Conservation (phyloP, 1,284 basidiomycete species). For the Trichosporon coremiiforme region DNA sequence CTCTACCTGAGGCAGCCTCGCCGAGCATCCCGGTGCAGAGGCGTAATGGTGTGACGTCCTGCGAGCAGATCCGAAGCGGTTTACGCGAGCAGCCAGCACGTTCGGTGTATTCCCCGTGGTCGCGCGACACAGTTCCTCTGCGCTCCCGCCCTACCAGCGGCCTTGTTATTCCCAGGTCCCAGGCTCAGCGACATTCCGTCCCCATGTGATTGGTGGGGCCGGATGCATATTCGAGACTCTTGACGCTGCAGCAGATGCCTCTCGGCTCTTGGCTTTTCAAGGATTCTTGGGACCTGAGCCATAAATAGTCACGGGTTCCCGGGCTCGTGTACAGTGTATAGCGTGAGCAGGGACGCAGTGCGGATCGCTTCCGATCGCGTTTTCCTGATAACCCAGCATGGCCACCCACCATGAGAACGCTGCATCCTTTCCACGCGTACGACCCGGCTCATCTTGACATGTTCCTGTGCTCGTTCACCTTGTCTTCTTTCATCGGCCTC, state of each 20-base stretch:
- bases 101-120: neutral
- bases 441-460: no score
- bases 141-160: neutral
- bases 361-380: neutral
- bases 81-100: constrained; percentile 3
- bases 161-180: neutral
- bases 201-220: neutral
- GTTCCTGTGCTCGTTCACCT: no score
- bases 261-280: neutral
- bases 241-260: neutral
- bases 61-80: neutral
- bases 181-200: neutral
- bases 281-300: neutral
- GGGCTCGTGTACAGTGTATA: neutral
- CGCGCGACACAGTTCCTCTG: neutral
- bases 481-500: neutral
- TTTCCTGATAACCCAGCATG: neutral
- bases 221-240: constrained; percentile 8
- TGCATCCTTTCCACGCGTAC: neutral
- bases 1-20: neutral
- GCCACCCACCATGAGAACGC: neutral
- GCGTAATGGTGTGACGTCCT: neutral
- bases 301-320: neutral
- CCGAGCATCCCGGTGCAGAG: neutral
- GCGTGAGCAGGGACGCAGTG: neutral